Conservation (phyloP, 208 protist genomes). For the Leishmania mexicana region DNA sequence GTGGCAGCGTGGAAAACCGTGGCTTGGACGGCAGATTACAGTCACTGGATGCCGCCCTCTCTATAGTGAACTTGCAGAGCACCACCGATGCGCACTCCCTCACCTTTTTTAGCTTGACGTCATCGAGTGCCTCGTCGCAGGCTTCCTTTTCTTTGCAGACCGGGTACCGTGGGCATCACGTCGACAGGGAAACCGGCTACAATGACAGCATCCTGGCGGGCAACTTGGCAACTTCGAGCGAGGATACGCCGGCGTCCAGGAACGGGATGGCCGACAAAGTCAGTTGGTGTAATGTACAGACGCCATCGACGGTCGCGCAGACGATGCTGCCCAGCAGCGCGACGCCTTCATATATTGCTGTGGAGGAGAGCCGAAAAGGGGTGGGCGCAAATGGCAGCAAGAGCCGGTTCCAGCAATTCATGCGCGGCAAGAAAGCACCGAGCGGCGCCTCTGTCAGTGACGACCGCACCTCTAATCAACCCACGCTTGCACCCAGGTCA, state of each 20-base stretch:
- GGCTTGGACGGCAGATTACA: conserved; percentile 8
- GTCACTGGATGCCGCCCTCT: conserved; percentile 57
- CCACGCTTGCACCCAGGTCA: background rate
- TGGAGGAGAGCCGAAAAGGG: background rate
- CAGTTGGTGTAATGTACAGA: conserved; percentile 1
- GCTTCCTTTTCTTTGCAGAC: background rate
- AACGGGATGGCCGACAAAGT: conserved; percentile 4
- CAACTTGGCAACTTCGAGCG: background rate
- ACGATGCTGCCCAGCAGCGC: background rate
- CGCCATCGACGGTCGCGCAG: conserved; percentile 3
- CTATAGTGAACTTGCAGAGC: conserved; percentile 63
- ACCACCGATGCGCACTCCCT: conserved; percentile 12
- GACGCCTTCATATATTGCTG: background rate
- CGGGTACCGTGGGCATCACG: background rate
- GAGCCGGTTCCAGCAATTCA: background rate
- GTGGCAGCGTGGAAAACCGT: conserved; percentile 1
- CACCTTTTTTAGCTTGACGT: conserved; percentile 30
- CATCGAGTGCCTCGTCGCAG: conserved; percentile 7
- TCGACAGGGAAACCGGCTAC: background rate
- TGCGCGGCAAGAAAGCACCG: background rate
- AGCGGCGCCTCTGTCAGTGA: background rate
- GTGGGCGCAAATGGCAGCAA: background rate
- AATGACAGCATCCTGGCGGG: background rate
- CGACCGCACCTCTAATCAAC: background rate
- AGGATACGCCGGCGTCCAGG: background rate